phyloP scores from a whole-genome alignment of 768 basidiomycete species.

The Tylopilus vinaceipallidus region DNA sequence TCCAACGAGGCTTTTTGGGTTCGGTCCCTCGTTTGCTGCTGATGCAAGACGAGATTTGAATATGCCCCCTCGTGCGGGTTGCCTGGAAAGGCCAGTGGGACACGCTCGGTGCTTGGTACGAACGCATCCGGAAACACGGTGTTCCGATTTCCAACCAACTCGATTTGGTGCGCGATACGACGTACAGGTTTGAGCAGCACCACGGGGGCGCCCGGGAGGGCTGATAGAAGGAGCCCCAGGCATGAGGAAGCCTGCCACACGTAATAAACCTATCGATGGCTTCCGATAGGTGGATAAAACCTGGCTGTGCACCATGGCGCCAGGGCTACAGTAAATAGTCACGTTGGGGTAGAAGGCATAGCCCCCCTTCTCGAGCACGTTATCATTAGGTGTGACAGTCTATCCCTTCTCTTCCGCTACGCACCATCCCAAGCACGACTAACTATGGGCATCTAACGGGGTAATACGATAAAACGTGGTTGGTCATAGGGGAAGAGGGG shows the following conservation, averaged over 20 bases:
- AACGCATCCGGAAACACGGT: no score
- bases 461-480: slow-evolving; percentile 19
- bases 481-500: slow-evolving; percentile 15
- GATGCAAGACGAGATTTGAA: no score
- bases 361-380: slow-evolving; percentile 4
- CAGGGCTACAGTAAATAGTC: slow-evolving; percentile 1
- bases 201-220: no score
- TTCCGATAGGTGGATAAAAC: slow-evolving; percentile 4
- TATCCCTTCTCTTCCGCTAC: slow-evolving; percentile 10
- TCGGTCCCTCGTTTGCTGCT: no score
- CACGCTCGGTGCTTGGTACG: no score
- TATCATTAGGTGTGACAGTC: slow-evolving; percentile 14
- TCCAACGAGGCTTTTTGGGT: neutral
- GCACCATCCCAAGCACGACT: slow-evolving; percentile 8
- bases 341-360: slow-evolving; percentile 7
- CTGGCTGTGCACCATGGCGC: neutral
- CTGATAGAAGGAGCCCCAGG: no score
- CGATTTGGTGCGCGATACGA: no score
- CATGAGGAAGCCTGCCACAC: no score
- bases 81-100: no score
- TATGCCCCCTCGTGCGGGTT: no score
- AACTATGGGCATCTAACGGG: slow-evolving; percentile 13
- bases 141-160: no score
- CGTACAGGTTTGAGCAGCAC: no score
- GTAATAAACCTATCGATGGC: neutral